phyloP scores from a whole-genome alignment of 495 filamentous ascomycete genomes.

The Poronia punctata region DNA sequence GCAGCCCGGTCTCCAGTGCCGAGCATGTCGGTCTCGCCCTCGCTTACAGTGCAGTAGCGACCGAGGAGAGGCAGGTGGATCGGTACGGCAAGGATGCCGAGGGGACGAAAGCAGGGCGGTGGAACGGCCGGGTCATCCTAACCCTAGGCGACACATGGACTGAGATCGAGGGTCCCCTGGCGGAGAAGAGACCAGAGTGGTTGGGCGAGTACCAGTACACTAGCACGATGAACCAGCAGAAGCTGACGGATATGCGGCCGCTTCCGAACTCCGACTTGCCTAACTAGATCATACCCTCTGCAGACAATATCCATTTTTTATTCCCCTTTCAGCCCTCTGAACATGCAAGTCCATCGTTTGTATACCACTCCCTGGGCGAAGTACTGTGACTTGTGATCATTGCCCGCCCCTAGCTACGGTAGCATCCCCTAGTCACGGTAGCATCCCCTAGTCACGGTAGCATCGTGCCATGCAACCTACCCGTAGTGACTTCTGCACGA shows the following conservation, averaged over 20 bases:
- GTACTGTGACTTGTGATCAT: no score
- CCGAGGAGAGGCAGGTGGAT: constrained; percentile 15
- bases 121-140: constrained; percentile 29
- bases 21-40: constrained; percentile 24
- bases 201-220: constrained; percentile 18
- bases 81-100: constrained; percentile 15
- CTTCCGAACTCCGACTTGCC: no score
- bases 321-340: no score
- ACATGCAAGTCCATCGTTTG: no score
- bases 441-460: no score
- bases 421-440: no score
- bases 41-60: constrained; percentile 25
- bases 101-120: constrained; percentile 6
- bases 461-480: no score
- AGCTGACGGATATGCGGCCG: constrained; percentile 21
- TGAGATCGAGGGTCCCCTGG: constrained; percentile 27
- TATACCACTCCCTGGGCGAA: no score
- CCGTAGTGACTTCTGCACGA: no score
- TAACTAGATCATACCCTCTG: no score
- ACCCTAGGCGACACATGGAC: constrained; percentile 27
- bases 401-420: no score
- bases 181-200: constrained; percentile 18
- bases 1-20: constrained; percentile 21
- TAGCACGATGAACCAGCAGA: constrained; percentile 19
- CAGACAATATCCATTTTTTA: no score